These are phyloP conservation scores for Apiospora rasikravindrae DNA, from an alignment of 2,329 filamentous ascomycete genomes.

Conservation along the genomic window DNA sequence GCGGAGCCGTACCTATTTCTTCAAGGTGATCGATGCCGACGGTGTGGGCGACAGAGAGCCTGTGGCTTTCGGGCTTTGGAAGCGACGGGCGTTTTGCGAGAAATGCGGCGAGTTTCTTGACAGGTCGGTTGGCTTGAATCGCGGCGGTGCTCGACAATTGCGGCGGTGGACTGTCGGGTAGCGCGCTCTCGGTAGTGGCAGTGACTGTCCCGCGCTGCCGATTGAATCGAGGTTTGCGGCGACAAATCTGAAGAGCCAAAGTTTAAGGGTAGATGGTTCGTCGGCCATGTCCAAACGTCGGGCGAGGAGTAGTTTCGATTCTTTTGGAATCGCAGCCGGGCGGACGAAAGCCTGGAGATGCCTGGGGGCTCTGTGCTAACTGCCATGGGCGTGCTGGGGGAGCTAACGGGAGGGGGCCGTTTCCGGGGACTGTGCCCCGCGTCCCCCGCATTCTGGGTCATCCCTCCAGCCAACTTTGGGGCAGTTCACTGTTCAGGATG, in stretches of 20 bases:
- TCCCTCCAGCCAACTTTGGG: too few relatives aligned
- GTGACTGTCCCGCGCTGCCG: constrained; percentile 31
- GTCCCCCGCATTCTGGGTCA: too few relatives aligned
- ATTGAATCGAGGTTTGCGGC: too few relatives aligned
- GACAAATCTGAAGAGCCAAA: constrained; percentile 25
- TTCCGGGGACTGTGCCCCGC: too few relatives aligned
- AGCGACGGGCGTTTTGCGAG: constrained; percentile 31
- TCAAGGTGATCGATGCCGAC: constrained; percentile 28
- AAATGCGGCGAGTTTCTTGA: constrained; percentile 29
- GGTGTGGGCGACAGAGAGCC: constrained; percentile 26
- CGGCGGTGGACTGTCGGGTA: constrained; percentile 31
- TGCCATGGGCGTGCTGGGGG: too few relatives aligned
- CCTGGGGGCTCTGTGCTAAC: too few relatives aligned
- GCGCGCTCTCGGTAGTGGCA: constrained; percentile 31
- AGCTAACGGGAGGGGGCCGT: too few relatives aligned
- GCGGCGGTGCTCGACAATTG: constrained; percentile 33
- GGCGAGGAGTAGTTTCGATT: too few relatives aligned
- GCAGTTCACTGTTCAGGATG: too few relatives aligned
- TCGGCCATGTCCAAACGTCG: too few relatives aligned
- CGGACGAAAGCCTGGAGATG: too few relatives aligned
- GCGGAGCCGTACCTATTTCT: constrained; percentile 33
- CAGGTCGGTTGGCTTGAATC: constrained; percentile 33
- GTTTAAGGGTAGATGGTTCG: not conserved
- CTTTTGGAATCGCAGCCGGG: too few relatives aligned
- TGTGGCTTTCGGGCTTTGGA: constrained; percentile 33